Conservation (phyloP, 2,329 filamentous ascomycete species). For the Venturia oleaginea region DNA sequence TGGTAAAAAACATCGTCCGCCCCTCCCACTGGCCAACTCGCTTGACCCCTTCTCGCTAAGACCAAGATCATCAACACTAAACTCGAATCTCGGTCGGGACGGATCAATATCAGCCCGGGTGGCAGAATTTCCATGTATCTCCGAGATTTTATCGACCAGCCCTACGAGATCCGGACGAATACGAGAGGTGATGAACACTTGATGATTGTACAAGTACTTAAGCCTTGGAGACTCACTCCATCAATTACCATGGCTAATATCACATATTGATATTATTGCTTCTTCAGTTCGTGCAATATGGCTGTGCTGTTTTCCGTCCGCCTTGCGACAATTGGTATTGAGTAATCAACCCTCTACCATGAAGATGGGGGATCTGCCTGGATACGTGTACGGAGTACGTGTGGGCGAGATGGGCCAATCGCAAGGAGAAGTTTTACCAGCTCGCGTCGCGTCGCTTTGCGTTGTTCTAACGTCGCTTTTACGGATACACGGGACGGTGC, state of each 20-base stretch:
- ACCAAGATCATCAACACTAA: background rate
- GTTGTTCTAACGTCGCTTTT: background rate
- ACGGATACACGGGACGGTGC: background rate
- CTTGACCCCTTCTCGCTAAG: background rate
- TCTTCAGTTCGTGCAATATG: too few species aligned
- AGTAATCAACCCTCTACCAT: background rate
- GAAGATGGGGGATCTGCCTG: background rate
- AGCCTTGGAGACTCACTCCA: background rate
- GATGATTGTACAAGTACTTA: background rate
- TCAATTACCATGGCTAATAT: background rate
- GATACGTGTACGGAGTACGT: background rate
- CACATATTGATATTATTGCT: background rate
- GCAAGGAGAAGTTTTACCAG: background rate
- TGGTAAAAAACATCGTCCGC: background rate
- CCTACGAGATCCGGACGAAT: background rate
- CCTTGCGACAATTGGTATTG: background rate
- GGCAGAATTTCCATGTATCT: too few species aligned
- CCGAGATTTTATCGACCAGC: background rate
- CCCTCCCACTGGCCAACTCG: constrained; percentile 1
- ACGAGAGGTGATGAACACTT: background rate
- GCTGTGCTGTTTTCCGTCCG: background rate
- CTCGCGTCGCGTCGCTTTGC: background rate
- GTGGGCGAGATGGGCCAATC: background rate
- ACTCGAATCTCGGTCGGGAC: background rate
- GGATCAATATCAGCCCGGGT: background rate